phyloP scores from a whole-genome alignment of 352 stramenopile species.

The Globisporangium paddicum region DNA sequence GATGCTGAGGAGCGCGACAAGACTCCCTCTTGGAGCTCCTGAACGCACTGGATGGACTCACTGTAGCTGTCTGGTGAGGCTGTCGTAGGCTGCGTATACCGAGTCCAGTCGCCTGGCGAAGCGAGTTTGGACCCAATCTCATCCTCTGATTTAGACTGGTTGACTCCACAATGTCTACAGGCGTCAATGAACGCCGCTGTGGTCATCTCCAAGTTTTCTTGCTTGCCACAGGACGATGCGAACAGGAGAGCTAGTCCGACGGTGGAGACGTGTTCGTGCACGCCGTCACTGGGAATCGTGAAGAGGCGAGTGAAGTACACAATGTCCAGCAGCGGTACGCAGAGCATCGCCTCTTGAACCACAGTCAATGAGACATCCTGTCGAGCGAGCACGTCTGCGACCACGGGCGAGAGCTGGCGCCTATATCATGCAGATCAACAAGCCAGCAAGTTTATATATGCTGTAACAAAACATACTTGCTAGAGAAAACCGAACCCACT shows the following conservation, averaged over 20 bases:
- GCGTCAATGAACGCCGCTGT: slow-evolving; percentile 26
- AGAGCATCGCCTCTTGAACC: slow-evolving; percentile 6
- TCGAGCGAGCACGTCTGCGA: slow-evolving; percentile 16
- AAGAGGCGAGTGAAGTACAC: slow-evolving; percentile 6
- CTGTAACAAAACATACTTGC: neutral
- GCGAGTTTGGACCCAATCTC: neutral
- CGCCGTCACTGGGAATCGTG: neutral
- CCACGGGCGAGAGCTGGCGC: slow-evolving; percentile 17
- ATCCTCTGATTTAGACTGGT: neutral
- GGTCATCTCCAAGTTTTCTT: slow-evolving; percentile 15
- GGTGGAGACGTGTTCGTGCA: neutral
- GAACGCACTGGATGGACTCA: neutral
- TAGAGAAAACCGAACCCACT: neutral
- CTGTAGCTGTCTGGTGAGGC: neutral
- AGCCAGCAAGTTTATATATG: neutral
- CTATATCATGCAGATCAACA: slow-evolving; percentile 10
- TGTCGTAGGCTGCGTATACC: neutral
- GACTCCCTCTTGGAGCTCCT: slow-evolving; percentile 24
- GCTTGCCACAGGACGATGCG: slow-evolving; percentile 5
- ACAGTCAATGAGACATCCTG: neutral
- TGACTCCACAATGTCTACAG: slow-evolving; percentile 9
- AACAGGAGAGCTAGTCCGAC: slow-evolving; percentile 21
- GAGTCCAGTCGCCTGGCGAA: slow-evolving; percentile 2
- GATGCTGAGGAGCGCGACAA: slow-evolving; percentile 30
- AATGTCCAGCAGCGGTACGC: slow-evolving; percentile 4